Percentiles rank a stretch among this genome's conserved stretches.
Evolutionary conservation across 2,329 filamentous ascomycete species (phyloP).

Genomic region (Tricladium varicosporioides): DNA sequence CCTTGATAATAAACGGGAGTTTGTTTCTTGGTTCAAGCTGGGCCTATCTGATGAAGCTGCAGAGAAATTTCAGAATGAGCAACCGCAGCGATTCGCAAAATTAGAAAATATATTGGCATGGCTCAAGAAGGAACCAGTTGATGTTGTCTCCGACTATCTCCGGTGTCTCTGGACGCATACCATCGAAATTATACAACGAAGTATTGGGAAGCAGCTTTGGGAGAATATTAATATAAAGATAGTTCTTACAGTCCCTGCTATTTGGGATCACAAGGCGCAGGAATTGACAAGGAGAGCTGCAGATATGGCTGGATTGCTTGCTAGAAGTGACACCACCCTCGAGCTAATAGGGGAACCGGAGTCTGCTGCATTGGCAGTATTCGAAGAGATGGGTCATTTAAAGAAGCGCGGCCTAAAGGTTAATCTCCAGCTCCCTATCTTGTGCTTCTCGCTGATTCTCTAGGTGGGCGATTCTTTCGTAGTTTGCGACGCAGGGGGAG

Average conservation of each 20-base stretch:
- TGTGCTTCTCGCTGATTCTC: no score
- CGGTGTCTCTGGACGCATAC: slow-evolving; percentile 2
- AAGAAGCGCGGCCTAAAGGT: background rate
- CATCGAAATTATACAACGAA: background rate
- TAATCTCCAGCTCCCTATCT: no score
- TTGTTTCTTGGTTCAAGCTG: background rate
- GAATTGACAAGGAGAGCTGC: slow-evolving; percentile 48
- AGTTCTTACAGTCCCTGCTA: slow-evolving; percentile 9
- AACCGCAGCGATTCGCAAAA: background rate
- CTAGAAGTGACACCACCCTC: background rate
- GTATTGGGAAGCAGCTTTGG: background rate
- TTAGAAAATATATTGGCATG: background rate
- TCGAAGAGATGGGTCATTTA: background rate
- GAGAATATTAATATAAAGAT: slow-evolving; percentile 1
- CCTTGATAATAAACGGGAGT: background rate
- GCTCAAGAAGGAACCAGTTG: slow-evolving; percentile 1
- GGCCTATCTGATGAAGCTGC: background rate
- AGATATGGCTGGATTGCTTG: slow-evolving; percentile 37
- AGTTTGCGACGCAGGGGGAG: slow-evolving; percentile 59
- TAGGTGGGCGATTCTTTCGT: slow-evolving; percentile 52
- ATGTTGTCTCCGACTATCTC: slow-evolving; percentile 8
- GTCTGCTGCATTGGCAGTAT: slow-evolving; percentile 7
- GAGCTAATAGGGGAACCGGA: slow-evolving; percentile 8
- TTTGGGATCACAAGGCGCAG: slow-evolving; percentile 29
- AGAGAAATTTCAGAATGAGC: background rate